phyloP scores from a whole-genome alignment of 2,329 filamentous ascomycete genomes.

The Setomelanomma holmii region DNA sequence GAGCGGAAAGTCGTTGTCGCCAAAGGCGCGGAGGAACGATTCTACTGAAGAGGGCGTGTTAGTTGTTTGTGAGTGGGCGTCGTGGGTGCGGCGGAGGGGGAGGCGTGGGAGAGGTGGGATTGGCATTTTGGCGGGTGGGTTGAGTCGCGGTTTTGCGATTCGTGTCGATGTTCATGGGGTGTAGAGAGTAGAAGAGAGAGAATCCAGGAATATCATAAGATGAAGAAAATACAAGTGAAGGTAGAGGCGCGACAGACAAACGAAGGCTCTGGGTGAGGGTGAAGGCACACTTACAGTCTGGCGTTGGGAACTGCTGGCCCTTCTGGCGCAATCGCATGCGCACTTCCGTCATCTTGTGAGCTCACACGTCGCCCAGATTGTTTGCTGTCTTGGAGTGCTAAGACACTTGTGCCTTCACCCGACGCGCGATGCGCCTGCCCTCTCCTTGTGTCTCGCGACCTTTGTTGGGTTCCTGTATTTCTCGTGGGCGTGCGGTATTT shows the following conservation, averaged over 20 bases:
- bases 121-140: not conserved
- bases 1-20: conserved; percentile 78
- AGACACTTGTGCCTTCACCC: no score
- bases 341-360: conserved; percentile 54
- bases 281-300: conserved; percentile 46
- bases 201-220: no score
- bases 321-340: conserved; percentile 57
- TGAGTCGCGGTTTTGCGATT: no score
- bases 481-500: no score
- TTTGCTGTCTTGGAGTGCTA: no score
- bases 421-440: not conserved
- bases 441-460: not conserved
- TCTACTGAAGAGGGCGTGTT: conserved; percentile 60
- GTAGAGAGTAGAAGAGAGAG: not conserved
- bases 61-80: conserved; percentile 7
- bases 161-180: not conserved
- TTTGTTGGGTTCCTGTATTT: no score
- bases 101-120: not conserved
- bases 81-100: conserved; percentile 13
- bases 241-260: not conserved
- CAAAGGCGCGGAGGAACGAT: conserved; percentile 79
- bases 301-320: conserved; percentile 54
- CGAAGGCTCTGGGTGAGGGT: not conserved
- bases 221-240: no score
- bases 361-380: not conserved